Evolutionary conservation across 169 alveolate genomes (phyloP).

Genomic region (Babesia bovis): DNA sequence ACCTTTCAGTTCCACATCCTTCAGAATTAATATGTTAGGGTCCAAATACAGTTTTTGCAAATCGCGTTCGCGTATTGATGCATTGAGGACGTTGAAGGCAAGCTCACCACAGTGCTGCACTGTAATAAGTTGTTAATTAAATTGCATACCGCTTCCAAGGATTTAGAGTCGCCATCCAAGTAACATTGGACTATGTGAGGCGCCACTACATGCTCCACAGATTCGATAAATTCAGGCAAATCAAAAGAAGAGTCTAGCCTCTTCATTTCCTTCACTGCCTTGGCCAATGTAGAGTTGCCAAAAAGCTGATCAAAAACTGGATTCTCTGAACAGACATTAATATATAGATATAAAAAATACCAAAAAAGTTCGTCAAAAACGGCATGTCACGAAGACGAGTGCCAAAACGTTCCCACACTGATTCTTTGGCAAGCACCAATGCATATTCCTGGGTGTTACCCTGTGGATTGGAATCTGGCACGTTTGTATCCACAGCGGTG

Average conservation of each 20-base stretch:
- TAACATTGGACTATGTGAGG: conserved; percentile 84
- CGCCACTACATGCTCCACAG: conserved; percentile 84
- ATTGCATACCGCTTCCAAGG: conserved; percentile 49
- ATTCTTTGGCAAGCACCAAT: conserved; percentile 73
- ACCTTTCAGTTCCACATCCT: conserved; percentile 85
- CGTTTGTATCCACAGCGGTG: neutral
- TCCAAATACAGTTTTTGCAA: conserved; percentile 77
- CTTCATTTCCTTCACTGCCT: conserved; percentile 87
- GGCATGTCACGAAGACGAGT: conserved; percentile 86
- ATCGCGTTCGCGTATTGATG: conserved; percentile 80
- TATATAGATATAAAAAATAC: conserved; percentile 3
- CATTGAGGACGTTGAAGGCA: conserved; percentile 79
- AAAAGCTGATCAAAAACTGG: conserved; percentile 80
- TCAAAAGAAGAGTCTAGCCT: conserved; percentile 82
- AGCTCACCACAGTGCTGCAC: conserved; percentile 85
- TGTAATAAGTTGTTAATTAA: neutral
- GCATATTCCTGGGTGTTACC: conserved; percentile 46
- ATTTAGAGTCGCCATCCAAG: conserved; percentile 81
- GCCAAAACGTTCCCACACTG: conserved; percentile 86
- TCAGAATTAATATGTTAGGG: conserved; percentile 79
- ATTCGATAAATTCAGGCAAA: conserved; percentile 78
- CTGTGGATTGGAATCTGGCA: neutral
- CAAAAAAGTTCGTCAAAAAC: conserved; percentile 83
- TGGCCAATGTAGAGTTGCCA: conserved; percentile 85
- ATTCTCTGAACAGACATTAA: conserved; percentile 61